Conservation (phyloP, 257 asterid species). For the Lantana camara region DNA sequence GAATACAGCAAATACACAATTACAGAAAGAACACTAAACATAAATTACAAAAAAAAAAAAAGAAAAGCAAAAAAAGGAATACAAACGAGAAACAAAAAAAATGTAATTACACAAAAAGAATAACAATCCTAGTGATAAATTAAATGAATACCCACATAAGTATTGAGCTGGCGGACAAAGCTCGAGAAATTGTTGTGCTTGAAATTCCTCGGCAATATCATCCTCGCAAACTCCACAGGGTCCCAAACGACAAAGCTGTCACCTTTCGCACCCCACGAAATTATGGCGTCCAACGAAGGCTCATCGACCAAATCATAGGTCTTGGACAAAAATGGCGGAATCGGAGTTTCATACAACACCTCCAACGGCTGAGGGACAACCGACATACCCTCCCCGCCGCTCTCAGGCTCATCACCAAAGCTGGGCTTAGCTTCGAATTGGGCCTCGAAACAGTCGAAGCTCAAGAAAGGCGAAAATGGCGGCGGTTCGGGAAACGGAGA, state of each 20-base stretch:
- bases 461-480: constrained; percentile 25
- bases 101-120: constrained; percentile 26
- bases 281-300: constrained; percentile 52
- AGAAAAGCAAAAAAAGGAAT: constrained; percentile 20
- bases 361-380: constrained; percentile 64
- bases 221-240: constrained; percentile 62
- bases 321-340: constrained; percentile 79
- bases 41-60: constrained; percentile 15
- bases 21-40: constrained; percentile 24
- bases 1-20: constrained; percentile 22
- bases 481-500: constrained; percentile 25
- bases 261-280: constrained; percentile 71
- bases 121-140: constrained; percentile 25
- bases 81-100: constrained; percentile 24
- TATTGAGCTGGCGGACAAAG: constrained; percentile 94
- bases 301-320: constrained; percentile 86
- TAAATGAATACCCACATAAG: constrained; percentile 78
- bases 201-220: constrained; percentile 67
- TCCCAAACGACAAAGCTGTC: constrained; percentile 87
- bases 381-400: constrained; percentile 7
- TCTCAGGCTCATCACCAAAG: neutral
- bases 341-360: constrained; percentile 50
- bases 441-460: constrained; percentile 37
- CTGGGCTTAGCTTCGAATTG: constrained; percentile 20
- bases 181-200: constrained; percentile 95